Evolutionary conservation across 495 filamentous ascomycete species (phyloP), one percentile per base, ranked within the genome.

Genomic region (Niebla homalea): DNA sequence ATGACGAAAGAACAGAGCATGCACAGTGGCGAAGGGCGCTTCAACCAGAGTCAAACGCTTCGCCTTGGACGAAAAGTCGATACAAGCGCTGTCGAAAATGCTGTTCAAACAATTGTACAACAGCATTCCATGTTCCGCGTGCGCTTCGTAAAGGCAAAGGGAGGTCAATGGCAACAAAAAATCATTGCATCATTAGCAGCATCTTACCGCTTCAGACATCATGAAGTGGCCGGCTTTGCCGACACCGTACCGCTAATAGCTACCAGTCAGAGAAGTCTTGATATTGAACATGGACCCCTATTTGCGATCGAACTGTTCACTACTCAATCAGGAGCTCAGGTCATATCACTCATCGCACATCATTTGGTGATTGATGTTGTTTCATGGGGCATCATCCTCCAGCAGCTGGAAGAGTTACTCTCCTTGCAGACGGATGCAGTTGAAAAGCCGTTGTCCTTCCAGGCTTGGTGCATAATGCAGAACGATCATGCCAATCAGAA

Each of bases 301-400:
- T 65, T 77, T 26, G 63, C 65, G 0, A 69, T 63, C 4, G 67
- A 76, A 37, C 64, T 77, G 41, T 50, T 64, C n/a, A 26, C 56
- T 20, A 49, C 51, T 10, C 8, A n/a, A n/a, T 19, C n/a, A 2
- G 46, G 37, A n/a, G 38, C 38, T 20, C 55, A 60, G 20, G 48
- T 57, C 12, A 32, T 62, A n/a, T 57, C 54, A 23, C 46, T 64
- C 3, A 62, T 66, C 1, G 75, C 71, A 1, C 78, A 82, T 57
- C 78, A 80, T 50, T 62, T 81, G 2, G 73, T 75, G 8, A 67
- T 81, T 32, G 79, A 83, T 59, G 65, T 77, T 7, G 69, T 75
- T 5, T 81, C 79, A 1, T 80, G 77, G 78, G 62, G 69, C 12
- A 62, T 79, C 49, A 70, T 83, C 35, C 64, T 76, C 18, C 62